Conservation (phyloP, 2,329 filamentous ascomycete species). For the Hypoxylon sp. region DNA sequence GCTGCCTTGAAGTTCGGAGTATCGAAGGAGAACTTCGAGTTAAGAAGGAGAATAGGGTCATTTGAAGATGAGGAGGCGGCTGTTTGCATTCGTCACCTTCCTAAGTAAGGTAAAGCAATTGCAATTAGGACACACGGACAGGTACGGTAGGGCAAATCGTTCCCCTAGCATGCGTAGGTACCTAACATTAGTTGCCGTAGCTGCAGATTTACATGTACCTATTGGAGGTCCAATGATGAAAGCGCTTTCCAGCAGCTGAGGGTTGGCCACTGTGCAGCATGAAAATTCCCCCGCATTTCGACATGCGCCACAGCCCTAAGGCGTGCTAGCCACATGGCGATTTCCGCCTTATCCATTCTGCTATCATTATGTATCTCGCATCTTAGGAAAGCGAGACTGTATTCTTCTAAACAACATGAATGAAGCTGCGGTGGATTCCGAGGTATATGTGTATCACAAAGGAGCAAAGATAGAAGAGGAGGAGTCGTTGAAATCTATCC, state of each 20-base stretch:
- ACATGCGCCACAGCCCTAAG: slow-evolving; percentile 20
- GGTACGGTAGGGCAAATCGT: not conserved
- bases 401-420: not conserved
- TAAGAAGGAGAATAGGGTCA: slow-evolving; percentile 37
- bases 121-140: too few relatives aligned
- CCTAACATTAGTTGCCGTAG: slow-evolving; percentile 30
- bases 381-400: not conserved
- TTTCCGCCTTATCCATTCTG: not conserved
- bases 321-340: slow-evolving; percentile 11
- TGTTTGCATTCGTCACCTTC: slow-evolving; percentile 26
- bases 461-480: too few relatives aligned
- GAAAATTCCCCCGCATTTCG: slow-evolving; percentile 18
- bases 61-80: slow-evolving; percentile 33
- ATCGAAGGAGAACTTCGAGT: slow-evolving; percentile 46
- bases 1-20: slow-evolving; percentile 42
- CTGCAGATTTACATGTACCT: slow-evolving; percentile 20
- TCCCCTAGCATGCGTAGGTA: slow-evolving; percentile 25
- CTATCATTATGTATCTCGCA: not conserved
- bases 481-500: not conserved
- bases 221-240: slow-evolving; percentile 15
- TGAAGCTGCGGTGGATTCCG: too few relatives aligned
- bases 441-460: too few relatives aligned
- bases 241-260: slow-evolving; percentile 6
- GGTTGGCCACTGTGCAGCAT: not conserved
- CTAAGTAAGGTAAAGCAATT: not conserved